Evolutionary conservation across 1,139 yeast genomes (phyloP), one percentile per base, ranked within the genome.

Genomic region (Blastobotrys buckinghamii): DNA sequence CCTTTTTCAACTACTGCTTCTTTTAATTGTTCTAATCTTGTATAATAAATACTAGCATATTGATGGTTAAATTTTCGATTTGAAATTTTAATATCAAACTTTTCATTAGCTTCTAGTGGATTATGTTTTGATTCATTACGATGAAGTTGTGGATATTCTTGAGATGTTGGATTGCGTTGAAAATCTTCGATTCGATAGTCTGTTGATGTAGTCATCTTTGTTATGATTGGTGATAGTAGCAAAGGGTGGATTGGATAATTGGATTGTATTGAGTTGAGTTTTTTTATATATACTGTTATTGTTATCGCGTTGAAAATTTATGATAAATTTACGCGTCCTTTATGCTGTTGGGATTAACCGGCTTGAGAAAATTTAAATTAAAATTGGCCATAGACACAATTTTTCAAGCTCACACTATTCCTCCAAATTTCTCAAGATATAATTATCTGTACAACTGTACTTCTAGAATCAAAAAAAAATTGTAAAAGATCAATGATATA

Each of bases 11-110:
- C 68, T 0, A 84, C 81, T 42, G 85, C 68, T 6, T 76, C 73
- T 57, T 79, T 76, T 50, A 88, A 71, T 44, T 65, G 65, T 16
- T 70, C 68, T 32, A 85, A 71, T 36, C 97, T 71, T 58, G 79
- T 73, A 57, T 77, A 83, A 64, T 90, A 90, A 67, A 88, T 73
- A 41, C 81, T 73, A 51, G 81, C 87, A 66, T 81, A 90, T 65
- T 90, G 97, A 39, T 76, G 75, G 30, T 74, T 76, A 61, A 84
- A 88, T 16, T 74, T 72, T 40, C 94, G 69, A 2, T 68, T 67
- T 26, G 32, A 24, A 16, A 37, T 29, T 22, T 47, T 36, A 20
- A 47, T 9, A 13, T n/a, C 24, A 13, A 39, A 29, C 12, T 33
- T 43, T 27, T 42, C 42, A 37, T 47, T 47, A 17, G 15, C 24